Conservation (phyloP, 495 filamentous ascomycete species). For the Penicillium fimorum region DNA sequence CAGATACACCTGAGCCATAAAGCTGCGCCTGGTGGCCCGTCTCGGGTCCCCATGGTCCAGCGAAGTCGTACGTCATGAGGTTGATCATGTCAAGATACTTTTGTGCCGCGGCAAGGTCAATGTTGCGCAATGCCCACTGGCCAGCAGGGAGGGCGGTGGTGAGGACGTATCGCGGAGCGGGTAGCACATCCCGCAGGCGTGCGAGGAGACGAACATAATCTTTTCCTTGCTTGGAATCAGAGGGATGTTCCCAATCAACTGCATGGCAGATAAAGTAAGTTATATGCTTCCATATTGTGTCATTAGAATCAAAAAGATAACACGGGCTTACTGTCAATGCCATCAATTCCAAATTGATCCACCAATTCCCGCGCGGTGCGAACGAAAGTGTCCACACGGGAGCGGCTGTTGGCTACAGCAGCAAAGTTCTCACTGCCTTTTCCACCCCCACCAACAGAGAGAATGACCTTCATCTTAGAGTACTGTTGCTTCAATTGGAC, state of each 20-base stretch:
- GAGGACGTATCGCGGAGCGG: slow-evolving; percentile 68
- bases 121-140: slow-evolving; percentile 70
- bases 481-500: slow-evolving; percentile 70
- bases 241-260: slow-evolving; percentile 94
- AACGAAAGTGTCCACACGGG: slow-evolving; percentile 67
- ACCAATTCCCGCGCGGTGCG: slow-evolving; percentile 68
- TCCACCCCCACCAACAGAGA: slow-evolving; percentile 85
- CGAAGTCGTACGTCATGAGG: slow-evolving; percentile 85
- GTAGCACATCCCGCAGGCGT: slow-evolving; percentile 66
- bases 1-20: slow-evolving; percentile 64
- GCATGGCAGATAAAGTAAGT: not conserved
- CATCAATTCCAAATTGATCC: slow-evolving; percentile 74
- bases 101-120: slow-evolving; percentile 64
- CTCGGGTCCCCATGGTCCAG: slow-evolving; percentile 69
- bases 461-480: slow-evolving; percentile 71
- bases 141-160: slow-evolving; percentile 82
- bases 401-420: slow-evolving; percentile 61
- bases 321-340: slow-evolving; percentile 70
- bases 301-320: slow-evolving; percentile 1
- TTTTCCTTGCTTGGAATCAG: slow-evolving; percentile 62
- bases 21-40: slow-evolving; percentile 81
- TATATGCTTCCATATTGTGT: not conserved
- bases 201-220: slow-evolving; percentile 73
- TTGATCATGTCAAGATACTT: slow-evolving; percentile 76
- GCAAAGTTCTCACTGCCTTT: slow-evolving; percentile 78